Evolutionary conservation across 2,329 filamentous ascomycete genomes (phyloP), one percentile per base, ranked within the genome.

Genomic region (Emydomyces testavorans): DNA sequence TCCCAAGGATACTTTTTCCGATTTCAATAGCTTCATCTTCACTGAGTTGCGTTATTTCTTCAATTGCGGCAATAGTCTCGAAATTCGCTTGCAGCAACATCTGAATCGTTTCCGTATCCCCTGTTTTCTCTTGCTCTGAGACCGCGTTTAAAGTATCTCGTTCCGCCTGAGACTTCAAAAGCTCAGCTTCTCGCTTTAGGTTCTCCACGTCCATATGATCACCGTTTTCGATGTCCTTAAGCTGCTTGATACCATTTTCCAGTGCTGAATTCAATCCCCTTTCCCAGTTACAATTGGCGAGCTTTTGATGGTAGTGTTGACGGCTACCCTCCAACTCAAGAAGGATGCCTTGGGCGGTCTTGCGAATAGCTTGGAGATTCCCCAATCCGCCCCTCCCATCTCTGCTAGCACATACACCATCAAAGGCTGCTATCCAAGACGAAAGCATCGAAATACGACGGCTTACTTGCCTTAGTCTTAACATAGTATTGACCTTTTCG

Each of bases 401-500:
- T 15, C 80, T 75, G 40, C 74, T 74, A 32, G 87, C 85, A 56
- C 83, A 90, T 2, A 93, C 78, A 1, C 76, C 73, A 53, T 96
- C 90, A 58, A 96, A 98, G 1, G 88, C 87, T 1, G 84, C 85
- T 49, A 95, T 83, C 92, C 92, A 98, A 1, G 83, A 82, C 2
- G 84, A 89, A n/a, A 98, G 74, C 51, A 94, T 73, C 5, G 80
- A 76, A 52, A 95, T 94, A 13, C 92, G 79, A 54, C 87, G 78
- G 67, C 94, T 87, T 26, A 94, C 80, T 46, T 84, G 79, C 56
- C 83, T 81, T 50, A 93, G 69, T 57, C 85, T 87, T 69, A 86
- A 86, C 80, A 93, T 86, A 59, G 81, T 81, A 50, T 72, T 78
- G 36, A 84, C 72, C 56, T 85, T 85, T 53, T 95, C 88, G 58